Conservation (phyloP, 441 rosid species). For the Mallotus repandus region DNA sequence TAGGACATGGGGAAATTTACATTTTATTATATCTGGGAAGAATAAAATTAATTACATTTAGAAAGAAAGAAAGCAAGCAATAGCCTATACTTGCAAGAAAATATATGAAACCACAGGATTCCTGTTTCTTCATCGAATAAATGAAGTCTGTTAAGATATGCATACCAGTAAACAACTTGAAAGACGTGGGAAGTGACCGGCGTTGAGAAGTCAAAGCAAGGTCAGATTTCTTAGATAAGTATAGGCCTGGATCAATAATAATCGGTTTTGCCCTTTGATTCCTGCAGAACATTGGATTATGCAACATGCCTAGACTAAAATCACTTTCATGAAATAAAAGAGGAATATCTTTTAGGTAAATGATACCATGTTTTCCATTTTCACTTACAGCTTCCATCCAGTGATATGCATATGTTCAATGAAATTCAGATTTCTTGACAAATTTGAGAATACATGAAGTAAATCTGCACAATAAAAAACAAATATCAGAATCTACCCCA, state of each 20-base stretch:
- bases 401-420: slow-evolving; percentile 72
- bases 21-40: background rate
- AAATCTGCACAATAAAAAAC: slow-evolving; percentile 55
- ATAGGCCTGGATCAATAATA: slow-evolving; percentile 88
- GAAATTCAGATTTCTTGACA: slow-evolving; percentile 77
- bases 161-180: slow-evolving; percentile 84
- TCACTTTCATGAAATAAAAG: slow-evolving; percentile 1
- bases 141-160: slow-evolving; percentile 10
- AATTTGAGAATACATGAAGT: slow-evolving; percentile 67
- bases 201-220: slow-evolving; percentile 82
- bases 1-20: background rate
- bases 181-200: slow-evolving; percentile 79
- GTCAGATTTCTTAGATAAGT: slow-evolving; percentile 87
- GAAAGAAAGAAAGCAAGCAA: background rate
- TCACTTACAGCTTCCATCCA: slow-evolving; percentile 93
- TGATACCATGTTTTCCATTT: slow-evolving; percentile 9
- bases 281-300: slow-evolving; percentile 41
- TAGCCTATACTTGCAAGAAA: background rate
- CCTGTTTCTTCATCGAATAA: background rate
- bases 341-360: slow-evolving; percentile 1
- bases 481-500: slow-evolving; percentile 18
- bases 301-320: background rate
- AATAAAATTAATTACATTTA: slow-evolving; percentile 1
- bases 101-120: background rate
- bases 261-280: slow-evolving; percentile 79